These are phyloP conservation scores for Blastomyces percursus DNA, from an alignment of 2,329 filamentous ascomycete species.

Conservation along the genomic window DNA sequence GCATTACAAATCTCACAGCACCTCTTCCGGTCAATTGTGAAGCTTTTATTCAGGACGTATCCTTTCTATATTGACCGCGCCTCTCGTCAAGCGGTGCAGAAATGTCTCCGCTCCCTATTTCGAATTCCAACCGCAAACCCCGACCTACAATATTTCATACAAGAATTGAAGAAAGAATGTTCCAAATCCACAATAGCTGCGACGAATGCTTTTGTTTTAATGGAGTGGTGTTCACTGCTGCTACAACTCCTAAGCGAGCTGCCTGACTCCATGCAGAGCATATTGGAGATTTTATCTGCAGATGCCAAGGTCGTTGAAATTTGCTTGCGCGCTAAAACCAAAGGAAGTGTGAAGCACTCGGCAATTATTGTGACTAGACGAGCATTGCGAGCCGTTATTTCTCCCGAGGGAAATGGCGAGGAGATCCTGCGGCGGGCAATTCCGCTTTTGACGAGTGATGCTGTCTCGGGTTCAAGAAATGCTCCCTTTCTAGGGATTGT, in stretches of 20 bases:
- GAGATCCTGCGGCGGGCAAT: conserved; percentile 55
- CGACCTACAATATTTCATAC: conserved; percentile 48
- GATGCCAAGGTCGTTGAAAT: conserved; percentile 66
- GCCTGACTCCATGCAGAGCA: conserved; percentile 37
- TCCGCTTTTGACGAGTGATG: conserved; percentile 57
- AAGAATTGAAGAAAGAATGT: conserved; percentile 59
- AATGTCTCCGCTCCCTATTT: conserved; percentile 62
- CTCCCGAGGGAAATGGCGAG: conserved; percentile 45
- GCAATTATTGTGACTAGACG: conserved; percentile 69
- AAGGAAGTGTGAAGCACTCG: conserved; percentile 56
- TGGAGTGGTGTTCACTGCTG: conserved; percentile 79
- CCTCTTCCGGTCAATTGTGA: conserved; percentile 43
- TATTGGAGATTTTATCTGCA: conserved; percentile 53
- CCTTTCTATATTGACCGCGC: conserved; percentile 74
- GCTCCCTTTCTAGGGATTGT: conserved; percentile 72
- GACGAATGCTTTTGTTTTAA: conserved; percentile 72
- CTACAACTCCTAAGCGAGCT: conserved; percentile 58
- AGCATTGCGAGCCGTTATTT: conserved; percentile 64
- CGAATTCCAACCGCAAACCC: conserved; percentile 44
- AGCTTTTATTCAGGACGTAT: conserved; percentile 76
- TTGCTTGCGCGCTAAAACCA: conserved; percentile 57
- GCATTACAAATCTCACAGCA: conserved; percentile 25
- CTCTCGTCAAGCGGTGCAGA: conserved; percentile 72
- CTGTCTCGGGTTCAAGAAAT: conserved; percentile 54
- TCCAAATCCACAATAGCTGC: conserved; percentile 67